Evolutionary conservation across 1,284 basidiomycete species (phyloP).

Genomic region (Marasmius sp.): DNA sequence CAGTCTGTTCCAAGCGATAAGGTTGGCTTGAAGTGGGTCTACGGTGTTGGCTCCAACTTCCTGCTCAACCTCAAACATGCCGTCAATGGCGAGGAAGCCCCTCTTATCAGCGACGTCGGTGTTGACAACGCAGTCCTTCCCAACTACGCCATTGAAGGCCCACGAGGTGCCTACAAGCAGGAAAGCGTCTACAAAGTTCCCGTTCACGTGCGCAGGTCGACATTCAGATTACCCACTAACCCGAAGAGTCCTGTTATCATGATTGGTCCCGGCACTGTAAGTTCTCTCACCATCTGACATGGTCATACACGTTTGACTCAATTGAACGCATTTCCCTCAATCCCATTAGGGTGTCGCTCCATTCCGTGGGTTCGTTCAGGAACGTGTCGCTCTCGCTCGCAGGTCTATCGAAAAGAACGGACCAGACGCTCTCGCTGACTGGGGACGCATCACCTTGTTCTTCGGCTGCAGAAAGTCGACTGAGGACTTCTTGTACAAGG

Average conservation of each 20-base stretch:
- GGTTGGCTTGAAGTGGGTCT: slow-evolving; percentile 64
- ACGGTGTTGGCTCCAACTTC: slow-evolving; percentile 91
- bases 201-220: slow-evolving; percentile 92
- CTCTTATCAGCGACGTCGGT: slow-evolving; percentile 41
- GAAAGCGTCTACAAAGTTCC: slow-evolving; percentile 81
- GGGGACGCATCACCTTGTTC: slow-evolving; percentile 94
- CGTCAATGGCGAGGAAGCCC: slow-evolving; percentile 55
- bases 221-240: slow-evolving; percentile 94
- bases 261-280: slow-evolving; percentile 96
- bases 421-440: slow-evolving; percentile 87
- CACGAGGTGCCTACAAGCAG: slow-evolving; percentile 79
- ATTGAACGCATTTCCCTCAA: slow-evolving; percentile 8
- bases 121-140: slow-evolving; percentile 54
- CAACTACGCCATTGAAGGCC: slow-evolving; percentile 85
- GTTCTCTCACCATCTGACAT: slow-evolving; percentile 29
- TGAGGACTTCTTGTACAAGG: slow-evolving; percentile 92
- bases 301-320: not conserved
- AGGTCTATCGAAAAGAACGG: slow-evolving; percentile 94
- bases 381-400: slow-evolving; percentile 92
- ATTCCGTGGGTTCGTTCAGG: slow-evolving; percentile 98
- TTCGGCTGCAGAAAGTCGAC: slow-evolving; percentile 90
- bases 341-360: slow-evolving; percentile 85
- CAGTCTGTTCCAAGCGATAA: slow-evolving; percentile 60
- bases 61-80: slow-evolving; percentile 88
- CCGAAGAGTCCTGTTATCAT: slow-evolving; percentile 98